phyloP scores from a whole-genome alignment of 73 alveolate genomes.

The Paramecium caudatum region DNA sequence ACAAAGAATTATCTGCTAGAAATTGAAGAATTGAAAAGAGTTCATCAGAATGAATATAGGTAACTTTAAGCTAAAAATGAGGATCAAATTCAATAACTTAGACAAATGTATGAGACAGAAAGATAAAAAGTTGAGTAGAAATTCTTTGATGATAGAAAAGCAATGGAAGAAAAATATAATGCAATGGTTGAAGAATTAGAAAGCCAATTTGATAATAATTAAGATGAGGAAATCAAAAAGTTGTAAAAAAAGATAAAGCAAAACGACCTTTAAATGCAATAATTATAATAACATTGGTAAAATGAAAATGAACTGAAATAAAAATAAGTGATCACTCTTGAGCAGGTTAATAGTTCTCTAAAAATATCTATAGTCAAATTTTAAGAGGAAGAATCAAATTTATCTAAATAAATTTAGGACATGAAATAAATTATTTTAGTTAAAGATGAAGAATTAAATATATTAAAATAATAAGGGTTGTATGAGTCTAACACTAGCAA shows the following conservation, averaged over 20 bases:
- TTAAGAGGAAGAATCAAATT: background rate
- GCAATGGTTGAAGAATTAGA: constrained; percentile 50
- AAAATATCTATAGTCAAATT: background rate
- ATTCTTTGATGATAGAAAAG: constrained; percentile 39
- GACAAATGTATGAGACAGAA: constrained; percentile 32
- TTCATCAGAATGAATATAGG: background rate
- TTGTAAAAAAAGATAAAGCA: constrained; percentile 15
- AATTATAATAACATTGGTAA: constrained; percentile 59
- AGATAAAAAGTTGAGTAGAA: constrained; percentile 46
- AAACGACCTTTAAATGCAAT: background rate
- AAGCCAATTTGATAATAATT: constrained; percentile 42
- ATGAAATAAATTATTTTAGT: background rate
- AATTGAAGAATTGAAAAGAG: constrained; percentile 19
- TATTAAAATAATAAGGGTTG: background rate
- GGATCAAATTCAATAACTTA: constrained; percentile 23
- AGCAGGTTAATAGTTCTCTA: background rate
- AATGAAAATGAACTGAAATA: constrained; percentile 60
- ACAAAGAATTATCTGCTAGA: background rate
- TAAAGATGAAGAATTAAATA: background rate
- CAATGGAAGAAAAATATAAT: constrained; percentile 51
- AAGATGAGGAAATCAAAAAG: background rate
- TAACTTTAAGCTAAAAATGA: constrained; percentile 11
- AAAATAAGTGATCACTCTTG: background rate
- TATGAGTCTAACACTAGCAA: constrained; percentile 17
- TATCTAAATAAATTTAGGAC: constrained; percentile 32